phyloP scores from a whole-genome alignment of 164 flowering plant genomes.

The Paratinospora sagittata region DNA sequence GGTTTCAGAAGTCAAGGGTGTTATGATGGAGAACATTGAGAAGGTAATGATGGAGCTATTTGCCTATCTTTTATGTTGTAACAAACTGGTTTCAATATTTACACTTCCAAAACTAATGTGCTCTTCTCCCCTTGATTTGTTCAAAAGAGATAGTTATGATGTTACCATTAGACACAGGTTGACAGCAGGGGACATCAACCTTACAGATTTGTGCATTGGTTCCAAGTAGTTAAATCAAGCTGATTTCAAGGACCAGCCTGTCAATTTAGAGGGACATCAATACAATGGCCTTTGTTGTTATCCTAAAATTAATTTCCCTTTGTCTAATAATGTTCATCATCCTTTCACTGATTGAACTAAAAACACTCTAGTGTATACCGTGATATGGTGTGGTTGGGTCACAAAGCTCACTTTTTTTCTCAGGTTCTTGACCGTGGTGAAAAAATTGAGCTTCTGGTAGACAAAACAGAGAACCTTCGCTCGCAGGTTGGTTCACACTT shows the following conservation, averaged over 20 bases:
- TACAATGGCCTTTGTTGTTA: not conserved
- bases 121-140: not conserved
- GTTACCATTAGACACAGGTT: not conserved
- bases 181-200: not conserved
- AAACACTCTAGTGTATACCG: not conserved
- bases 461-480: slow-evolving; percentile 85
- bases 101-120: not conserved
- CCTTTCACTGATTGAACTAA: too few species aligned
- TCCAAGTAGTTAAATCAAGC: not conserved
- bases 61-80: not conserved
- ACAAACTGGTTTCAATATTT: not conserved
- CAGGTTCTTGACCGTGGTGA: slow-evolving; percentile 98
- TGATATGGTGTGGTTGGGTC: not conserved
- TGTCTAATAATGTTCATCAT: too few species aligned
- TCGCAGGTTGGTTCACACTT: slow-evolving; percentile 49
- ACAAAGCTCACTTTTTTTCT: not conserved
- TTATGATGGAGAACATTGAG: slow-evolving; percentile 94
- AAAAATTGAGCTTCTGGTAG: slow-evolving; percentile 85
- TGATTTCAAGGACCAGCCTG: not conserved
- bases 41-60: slow-evolving; percentile 37
- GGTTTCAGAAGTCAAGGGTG: slow-evolving; percentile 90
- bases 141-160: not conserved
- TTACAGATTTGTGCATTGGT: not conserved
- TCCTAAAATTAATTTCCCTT: too few species aligned
- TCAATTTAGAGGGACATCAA: not conserved